Percentiles rank a stretch among this genome's conserved stretches.
phyloP scores from a whole-genome alignment of 768 basidiomycete species.

The Myochromella boudieri region DNA sequence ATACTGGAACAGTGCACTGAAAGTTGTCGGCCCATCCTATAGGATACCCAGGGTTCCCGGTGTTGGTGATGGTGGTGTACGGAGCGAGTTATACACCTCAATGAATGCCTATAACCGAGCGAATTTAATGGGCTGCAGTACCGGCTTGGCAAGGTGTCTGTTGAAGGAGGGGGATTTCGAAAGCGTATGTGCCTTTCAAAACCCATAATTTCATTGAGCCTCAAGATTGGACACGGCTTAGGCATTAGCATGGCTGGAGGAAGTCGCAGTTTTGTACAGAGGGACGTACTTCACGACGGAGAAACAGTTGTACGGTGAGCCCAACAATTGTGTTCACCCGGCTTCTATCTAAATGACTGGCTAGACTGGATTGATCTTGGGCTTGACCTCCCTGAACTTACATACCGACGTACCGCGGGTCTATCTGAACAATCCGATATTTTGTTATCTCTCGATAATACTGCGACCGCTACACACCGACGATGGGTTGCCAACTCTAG shows the following conservation, averaged over 20 bases:
- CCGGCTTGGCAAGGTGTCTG: constrained; percentile 17
- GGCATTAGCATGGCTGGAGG: constrained; percentile 30
- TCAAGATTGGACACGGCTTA: constrained; percentile 11
- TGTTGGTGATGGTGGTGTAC: constrained; percentile 8
- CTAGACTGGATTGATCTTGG: constrained; percentile 24
- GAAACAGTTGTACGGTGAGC: constrained; percentile 12
- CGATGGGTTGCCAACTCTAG: constrained; percentile 19
- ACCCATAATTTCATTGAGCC: constrained; percentile 1
- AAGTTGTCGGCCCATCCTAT: constrained; percentile 11
- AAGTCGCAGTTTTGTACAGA: constrained; percentile 24
- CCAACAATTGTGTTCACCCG: neutral
- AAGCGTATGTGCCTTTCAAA: constrained; percentile 6
- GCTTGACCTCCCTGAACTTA: constrained; percentile 26
- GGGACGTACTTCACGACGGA: constrained; percentile 17
- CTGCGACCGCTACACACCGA: constrained; percentile 28
- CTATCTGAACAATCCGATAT: constrained; percentile 23
- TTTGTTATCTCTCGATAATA: constrained; percentile 32
- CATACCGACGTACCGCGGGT: constrained; percentile 22
- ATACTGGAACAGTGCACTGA: constrained; percentile 13
- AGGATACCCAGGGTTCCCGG: constrained; percentile 15
- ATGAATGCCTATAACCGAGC: constrained; percentile 13
- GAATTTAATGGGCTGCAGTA: constrained; percentile 19
- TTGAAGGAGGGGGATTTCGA: constrained; percentile 15
- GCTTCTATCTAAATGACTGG: neutral
- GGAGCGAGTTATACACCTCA: constrained; percentile 5